A percentile compares a stretch with the other conserved stretches of the same genome.
These are phyloP conservation scores for Vitis amurensis DNA, from an alignment of 164 flowering plant genomes.

Conservation along the genomic window DNA sequence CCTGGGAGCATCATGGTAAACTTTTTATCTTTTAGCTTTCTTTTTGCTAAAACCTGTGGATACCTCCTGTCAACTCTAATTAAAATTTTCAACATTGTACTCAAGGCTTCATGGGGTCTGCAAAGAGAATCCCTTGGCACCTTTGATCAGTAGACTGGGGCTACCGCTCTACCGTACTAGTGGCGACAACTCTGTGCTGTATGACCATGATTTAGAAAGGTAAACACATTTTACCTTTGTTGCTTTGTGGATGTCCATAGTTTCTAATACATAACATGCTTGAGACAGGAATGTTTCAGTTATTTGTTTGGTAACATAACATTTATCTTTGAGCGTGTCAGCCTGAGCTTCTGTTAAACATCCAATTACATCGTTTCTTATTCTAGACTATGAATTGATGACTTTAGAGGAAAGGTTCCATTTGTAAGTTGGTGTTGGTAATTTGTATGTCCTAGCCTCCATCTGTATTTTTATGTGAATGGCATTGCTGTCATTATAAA, in stretches of 20 bases:
- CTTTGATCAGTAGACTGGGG: conserved; percentile 80
- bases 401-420: no score
- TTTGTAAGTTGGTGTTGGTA: no score
- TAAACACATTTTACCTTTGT: conserved; percentile 11
- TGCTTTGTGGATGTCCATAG: background rate
- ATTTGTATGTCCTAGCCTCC: no score
- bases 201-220: conserved; percentile 99
- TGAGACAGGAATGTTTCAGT: no score
- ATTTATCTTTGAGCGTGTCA: no score
- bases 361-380: no score
- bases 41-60: background rate
- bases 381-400: no score
- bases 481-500: no score
- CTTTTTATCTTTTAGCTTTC: background rate
- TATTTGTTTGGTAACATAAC: no score
- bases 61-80: background rate
- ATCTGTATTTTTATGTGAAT: no score
- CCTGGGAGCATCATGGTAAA: conserved; percentile 91
- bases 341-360: no score
- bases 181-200: conserved; percentile 93
- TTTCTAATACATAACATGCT: background rate
- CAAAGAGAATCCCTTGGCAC: conserved; percentile 93
- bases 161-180: conserved; percentile 93
- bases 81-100: background rate
- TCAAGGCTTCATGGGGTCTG: conserved; percentile 97